Conservation (phyloP, 495 filamentous ascomycete genomes). For the Pseudomonodictys pantanalensis region DNA sequence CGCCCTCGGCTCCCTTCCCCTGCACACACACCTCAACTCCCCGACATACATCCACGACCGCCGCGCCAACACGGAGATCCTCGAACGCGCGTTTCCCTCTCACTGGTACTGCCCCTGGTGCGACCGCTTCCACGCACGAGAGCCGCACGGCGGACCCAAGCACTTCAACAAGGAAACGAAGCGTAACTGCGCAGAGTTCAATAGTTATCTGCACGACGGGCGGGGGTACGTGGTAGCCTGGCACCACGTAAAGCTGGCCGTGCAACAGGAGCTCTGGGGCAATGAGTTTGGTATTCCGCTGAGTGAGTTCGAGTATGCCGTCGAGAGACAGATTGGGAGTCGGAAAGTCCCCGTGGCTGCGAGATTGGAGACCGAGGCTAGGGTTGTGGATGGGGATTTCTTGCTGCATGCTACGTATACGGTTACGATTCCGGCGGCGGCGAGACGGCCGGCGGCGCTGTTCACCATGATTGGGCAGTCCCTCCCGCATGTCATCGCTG, state of each 20-base stretch:
- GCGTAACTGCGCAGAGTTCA: slow-evolving; percentile 19
- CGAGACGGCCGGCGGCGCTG: background rate
- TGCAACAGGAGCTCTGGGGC: slow-evolving; percentile 25
- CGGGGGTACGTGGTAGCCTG: slow-evolving; percentile 13
- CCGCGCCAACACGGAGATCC: slow-evolving; percentile 23
- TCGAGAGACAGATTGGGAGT: background rate
- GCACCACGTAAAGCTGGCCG: slow-evolving; percentile 21
- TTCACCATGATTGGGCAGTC: background rate
- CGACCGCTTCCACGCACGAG: slow-evolving; percentile 22
- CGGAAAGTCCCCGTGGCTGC: background rate
- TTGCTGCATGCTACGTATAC: slow-evolving; percentile 11
- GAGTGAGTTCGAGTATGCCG: background rate
- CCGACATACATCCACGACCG: background rate
- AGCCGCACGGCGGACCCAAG: slow-evolving; percentile 7
- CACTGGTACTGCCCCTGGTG: slow-evolving; percentile 31
- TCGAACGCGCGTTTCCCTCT: slow-evolving; percentile 23
- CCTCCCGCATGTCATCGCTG: slow-evolving; percentile 21
- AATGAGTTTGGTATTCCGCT: slow-evolving; percentile 17
- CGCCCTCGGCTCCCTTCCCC: slow-evolving; percentile 12
- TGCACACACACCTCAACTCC: background rate
- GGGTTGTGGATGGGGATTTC: slow-evolving; percentile 4
- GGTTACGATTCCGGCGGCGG: background rate
- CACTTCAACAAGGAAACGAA: background rate
- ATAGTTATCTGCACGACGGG: slow-evolving; percentile 19
- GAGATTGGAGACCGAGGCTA: slow-evolving; percentile 2